Evolutionary conservation across 805 yeast species (phyloP).

Genomic region (Teunomyces kruisii): DNA sequence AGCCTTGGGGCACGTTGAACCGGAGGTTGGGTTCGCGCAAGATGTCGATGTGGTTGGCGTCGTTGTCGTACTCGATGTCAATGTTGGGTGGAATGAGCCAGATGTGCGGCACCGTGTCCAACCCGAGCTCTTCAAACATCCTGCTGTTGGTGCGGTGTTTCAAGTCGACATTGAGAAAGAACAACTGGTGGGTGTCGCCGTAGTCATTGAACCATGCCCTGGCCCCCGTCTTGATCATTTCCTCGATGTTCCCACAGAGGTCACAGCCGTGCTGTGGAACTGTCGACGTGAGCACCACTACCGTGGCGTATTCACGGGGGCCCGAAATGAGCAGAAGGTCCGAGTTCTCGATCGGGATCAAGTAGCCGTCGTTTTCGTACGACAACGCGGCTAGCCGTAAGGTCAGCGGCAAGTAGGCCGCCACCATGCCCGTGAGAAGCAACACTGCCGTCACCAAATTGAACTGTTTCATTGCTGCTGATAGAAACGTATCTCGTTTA

Average conservation of each 20-base stretch:
- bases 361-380: constrained; percentile 20
- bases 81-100: constrained; percentile 61
- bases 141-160: constrained; percentile 37
- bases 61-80: constrained; percentile 20
- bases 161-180: constrained; percentile 54
- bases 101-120: constrained; percentile 61
- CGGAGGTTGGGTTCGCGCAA: constrained; percentile 30
- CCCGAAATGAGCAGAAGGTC: constrained; percentile 47
- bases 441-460: background rate
- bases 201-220: constrained; percentile 45
- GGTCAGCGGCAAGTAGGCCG: background rate
- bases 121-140: constrained; percentile 39
- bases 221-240: constrained; percentile 42
- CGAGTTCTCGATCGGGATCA: constrained; percentile 43
- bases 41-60: constrained; percentile 18
- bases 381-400: background rate
- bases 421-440: background rate
- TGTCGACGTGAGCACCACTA: constrained; percentile 55
- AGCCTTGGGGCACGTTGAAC: constrained; percentile 38
- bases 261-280: constrained; percentile 44
- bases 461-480: background rate
- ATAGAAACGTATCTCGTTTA: too few relatives aligned
- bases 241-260: constrained; percentile 46
- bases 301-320: constrained; percentile 49
- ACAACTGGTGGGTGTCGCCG: constrained; percentile 38